A percentile compares a stretch with the other conserved stretches of the same genome.
phyloP scores from a whole-genome alignment of 768 basidiomycete genomes.

The Favolaschia claudopus region DNA sequence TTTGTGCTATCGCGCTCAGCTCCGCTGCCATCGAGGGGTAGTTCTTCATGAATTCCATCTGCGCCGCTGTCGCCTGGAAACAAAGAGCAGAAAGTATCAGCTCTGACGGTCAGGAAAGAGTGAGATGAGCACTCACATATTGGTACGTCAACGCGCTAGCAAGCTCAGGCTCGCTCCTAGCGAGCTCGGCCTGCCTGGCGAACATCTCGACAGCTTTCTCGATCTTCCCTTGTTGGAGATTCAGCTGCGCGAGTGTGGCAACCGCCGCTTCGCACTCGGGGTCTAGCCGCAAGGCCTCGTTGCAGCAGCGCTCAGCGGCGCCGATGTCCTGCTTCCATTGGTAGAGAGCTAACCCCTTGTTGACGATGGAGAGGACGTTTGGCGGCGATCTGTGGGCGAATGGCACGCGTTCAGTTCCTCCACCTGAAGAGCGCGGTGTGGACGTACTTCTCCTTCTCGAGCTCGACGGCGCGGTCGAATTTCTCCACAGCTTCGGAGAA shows the following conservation, averaged over 20 bases:
- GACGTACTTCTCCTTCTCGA: slow-evolving; percentile 79
- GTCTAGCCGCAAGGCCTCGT: slow-evolving; percentile 88
- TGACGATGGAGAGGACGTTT: slow-evolving; percentile 94
- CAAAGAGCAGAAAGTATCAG: slow-evolving; percentile 13
- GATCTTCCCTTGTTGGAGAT: slow-evolving; percentile 89
- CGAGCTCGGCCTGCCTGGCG: slow-evolving; percentile 81
- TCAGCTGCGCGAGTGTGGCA: slow-evolving; percentile 93
- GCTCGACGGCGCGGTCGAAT: slow-evolving; percentile 90
- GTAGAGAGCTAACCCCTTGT: slow-evolving; percentile 96
- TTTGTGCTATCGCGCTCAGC: slow-evolving; percentile 55
- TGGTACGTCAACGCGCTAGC: slow-evolving; percentile 78
- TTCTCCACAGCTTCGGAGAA: slow-evolving; percentile 90
- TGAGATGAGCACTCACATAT: slow-evolving; percentile 60
- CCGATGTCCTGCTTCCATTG: slow-evolving; percentile 94
- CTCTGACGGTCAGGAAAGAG: not conserved
- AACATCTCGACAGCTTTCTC: slow-evolving; percentile 89
- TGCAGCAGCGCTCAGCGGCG: slow-evolving; percentile 83
- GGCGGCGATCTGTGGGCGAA: slow-evolving; percentile 45
- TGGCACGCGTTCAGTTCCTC: slow-evolving; percentile 5
- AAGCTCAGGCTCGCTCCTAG: slow-evolving; percentile 91
- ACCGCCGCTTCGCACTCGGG: slow-evolving; percentile 96
- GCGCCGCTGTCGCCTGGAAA: slow-evolving; percentile 78
- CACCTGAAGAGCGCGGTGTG: not conserved
- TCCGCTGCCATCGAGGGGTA: slow-evolving; percentile 89
- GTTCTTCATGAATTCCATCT: slow-evolving; percentile 81